Conservation (phyloP, 805 yeast species). For the Candida silvicultrix region DNA sequence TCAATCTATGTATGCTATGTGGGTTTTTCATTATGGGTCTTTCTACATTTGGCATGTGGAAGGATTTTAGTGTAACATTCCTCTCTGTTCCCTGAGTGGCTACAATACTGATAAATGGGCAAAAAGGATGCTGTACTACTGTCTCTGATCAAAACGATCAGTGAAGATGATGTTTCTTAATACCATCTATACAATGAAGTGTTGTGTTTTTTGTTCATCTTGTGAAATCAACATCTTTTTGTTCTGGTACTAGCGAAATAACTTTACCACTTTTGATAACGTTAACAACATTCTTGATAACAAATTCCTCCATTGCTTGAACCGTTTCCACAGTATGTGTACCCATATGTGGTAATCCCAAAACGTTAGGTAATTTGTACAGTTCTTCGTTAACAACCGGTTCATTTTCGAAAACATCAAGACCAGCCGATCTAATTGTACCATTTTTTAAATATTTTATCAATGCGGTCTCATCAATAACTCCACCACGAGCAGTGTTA, state of each 20-base stretch:
- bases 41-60: no score
- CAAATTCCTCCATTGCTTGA: constrained; percentile 73
- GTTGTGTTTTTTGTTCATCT: background rate
- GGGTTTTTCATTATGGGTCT: no score
- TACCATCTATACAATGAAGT: background rate
- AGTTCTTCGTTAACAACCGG: constrained; percentile 66
- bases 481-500: constrained; percentile 87
- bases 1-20: no score
- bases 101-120: background rate
- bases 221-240: constrained; percentile 26
- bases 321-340: constrained; percentile 74
- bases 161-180: background rate
- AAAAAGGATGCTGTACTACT: no score
- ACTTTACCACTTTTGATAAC: constrained; percentile 64
- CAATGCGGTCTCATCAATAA: constrained; percentile 61
- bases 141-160: background rate
- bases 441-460: constrained; percentile 53
- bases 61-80: no score
- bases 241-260: constrained; percentile 76
- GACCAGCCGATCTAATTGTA: constrained; percentile 59
- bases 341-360: constrained; percentile 86
- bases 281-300: constrained; percentile 59
- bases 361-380: constrained; percentile 56
- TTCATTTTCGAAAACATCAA: constrained; percentile 74
- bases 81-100: no score